Percentiles rank a stretch among this genome's conserved stretches.
These are phyloP conservation scores for Yamadazyma laniorum DNA, from an alignment of 805 yeast species.

Conservation along the genomic window DNA sequence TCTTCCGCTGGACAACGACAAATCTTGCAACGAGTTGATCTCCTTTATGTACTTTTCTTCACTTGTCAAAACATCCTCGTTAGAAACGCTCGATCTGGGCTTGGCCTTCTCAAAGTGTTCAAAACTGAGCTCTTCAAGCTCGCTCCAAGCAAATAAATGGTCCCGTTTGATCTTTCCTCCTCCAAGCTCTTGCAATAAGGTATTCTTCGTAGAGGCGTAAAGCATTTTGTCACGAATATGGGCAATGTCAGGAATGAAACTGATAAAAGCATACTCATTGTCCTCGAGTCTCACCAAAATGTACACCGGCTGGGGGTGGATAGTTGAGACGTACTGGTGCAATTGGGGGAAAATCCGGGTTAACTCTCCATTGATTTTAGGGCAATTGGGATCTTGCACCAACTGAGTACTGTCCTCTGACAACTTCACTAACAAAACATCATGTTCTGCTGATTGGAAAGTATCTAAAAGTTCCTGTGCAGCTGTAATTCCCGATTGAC, in stretches of 20 bases:
- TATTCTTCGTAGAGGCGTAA: conserved; percentile 85
- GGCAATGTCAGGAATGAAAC: conserved; percentile 85
- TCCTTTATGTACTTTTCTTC: conserved; percentile 54
- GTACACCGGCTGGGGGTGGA: conserved; percentile 38
- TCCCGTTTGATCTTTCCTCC: conserved; percentile 47
- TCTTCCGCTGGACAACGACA: conserved; percentile 22
- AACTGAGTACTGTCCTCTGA: conserved; percentile 33
- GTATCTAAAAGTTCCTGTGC: conserved; percentile 29
- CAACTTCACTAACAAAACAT: conserved; percentile 31
- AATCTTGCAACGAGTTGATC: conserved; percentile 37
- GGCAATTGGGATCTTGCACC: conserved; percentile 26
- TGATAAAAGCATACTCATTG: conserved; percentile 51
- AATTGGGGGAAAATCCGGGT: conserved; percentile 20
- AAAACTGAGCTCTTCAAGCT: conserved; percentile 51
- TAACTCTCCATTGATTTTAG: conserved; percentile 12
- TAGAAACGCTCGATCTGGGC: conserved; percentile 19
- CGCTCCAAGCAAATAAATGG: conserved; percentile 49
- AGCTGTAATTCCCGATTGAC: conserved; percentile 44
- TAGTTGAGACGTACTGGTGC: conserved; percentile 19
- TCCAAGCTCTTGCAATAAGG: conserved; percentile 74
- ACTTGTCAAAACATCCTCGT: conserved; percentile 42
- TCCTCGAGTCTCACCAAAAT: conserved; percentile 24
- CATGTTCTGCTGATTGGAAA: conserved; percentile 21
- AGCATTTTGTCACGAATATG: conserved; percentile 85
- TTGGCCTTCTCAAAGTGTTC: conserved; percentile 38